A percentile compares a stretch with the other conserved stretches of the same genome.
Conservation (phyloP, 306 rosid species). For the Cucumis hystrix region DNA sequence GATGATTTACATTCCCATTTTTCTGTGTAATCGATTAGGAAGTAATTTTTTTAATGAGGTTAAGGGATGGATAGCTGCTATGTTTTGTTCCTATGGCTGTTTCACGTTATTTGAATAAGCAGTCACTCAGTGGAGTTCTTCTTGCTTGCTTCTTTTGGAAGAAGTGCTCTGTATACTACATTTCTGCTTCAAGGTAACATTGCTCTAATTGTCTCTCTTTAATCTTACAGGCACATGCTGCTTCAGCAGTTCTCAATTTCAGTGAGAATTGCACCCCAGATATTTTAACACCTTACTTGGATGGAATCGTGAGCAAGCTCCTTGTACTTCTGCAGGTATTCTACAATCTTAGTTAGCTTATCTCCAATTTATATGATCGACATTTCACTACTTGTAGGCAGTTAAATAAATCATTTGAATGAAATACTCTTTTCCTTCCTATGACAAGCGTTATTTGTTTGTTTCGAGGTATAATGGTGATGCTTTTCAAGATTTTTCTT, state of each 20-base stretch:
- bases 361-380: not conserved
- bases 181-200: not conserved
- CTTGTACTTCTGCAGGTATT: slow-evolving; percentile 89
- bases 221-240: slow-evolving; percentile 85
- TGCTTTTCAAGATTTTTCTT: not conserved
- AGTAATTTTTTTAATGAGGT: not conserved
- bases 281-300: slow-evolving; percentile 77
- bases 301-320: slow-evolving; percentile 87
- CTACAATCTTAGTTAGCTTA: not conserved
- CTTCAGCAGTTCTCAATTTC: slow-evolving; percentile 98
- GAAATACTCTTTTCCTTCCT: not conserved
- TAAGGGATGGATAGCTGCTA: not conserved
- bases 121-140: not conserved
- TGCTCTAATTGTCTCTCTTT: not conserved
- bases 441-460: not conserved
- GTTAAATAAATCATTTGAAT: not conserved
- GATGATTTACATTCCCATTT: not conserved
- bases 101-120: not conserved
- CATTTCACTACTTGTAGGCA: not conserved
- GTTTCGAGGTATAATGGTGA: not conserved
- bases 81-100: not conserved
- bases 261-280: slow-evolving; percentile 96
- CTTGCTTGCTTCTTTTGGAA: not conserved
- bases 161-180: not conserved
- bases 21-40: not conserved